Conservation (phyloP, 2,329 filamentous ascomycete species). For the Alternaria dauci region DNA sequence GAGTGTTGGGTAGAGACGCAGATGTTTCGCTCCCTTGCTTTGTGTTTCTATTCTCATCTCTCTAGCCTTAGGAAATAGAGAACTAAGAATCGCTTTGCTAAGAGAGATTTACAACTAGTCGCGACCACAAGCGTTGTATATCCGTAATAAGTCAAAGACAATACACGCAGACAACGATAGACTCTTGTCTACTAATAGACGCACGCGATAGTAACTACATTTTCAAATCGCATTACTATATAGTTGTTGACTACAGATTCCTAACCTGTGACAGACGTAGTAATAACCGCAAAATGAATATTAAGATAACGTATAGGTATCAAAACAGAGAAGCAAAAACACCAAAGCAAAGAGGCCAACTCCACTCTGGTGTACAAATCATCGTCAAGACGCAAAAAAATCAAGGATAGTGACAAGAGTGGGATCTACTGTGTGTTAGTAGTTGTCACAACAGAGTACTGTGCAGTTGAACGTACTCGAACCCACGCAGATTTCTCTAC, state of each 20-base stretch:
- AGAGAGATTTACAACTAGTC: neutral
- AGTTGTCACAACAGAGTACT: neutral
- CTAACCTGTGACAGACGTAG: too few relatives aligned
- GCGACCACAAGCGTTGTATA: neutral
- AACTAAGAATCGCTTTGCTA: neutral
- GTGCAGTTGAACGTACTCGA: constrained; percentile 17
- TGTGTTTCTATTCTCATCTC: neutral
- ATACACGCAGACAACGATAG: too few relatives aligned
- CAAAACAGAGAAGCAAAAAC: neutral
- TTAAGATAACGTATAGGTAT: neutral
- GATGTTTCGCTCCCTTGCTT: neutral
- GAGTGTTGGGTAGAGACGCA: neutral
- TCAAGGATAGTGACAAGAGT: constrained; percentile 24
- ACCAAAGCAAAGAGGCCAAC: neutral
- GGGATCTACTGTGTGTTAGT: constrained; percentile 15
- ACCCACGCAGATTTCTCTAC: constrained; percentile 40
- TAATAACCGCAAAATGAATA: neutral
- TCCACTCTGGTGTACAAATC: neutral
- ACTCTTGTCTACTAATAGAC: too few relatives aligned
- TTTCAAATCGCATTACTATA: too few relatives aligned
- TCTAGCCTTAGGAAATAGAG: neutral
- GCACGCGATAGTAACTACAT: too few relatives aligned
- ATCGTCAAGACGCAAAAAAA: constrained; percentile 2
- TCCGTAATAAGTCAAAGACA: neutral
- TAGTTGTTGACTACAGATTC: too few relatives aligned